phyloP scores from a whole-genome alignment of 1,284 basidiomycete genomes.

The Taiwanofungus camphoratus region DNA sequence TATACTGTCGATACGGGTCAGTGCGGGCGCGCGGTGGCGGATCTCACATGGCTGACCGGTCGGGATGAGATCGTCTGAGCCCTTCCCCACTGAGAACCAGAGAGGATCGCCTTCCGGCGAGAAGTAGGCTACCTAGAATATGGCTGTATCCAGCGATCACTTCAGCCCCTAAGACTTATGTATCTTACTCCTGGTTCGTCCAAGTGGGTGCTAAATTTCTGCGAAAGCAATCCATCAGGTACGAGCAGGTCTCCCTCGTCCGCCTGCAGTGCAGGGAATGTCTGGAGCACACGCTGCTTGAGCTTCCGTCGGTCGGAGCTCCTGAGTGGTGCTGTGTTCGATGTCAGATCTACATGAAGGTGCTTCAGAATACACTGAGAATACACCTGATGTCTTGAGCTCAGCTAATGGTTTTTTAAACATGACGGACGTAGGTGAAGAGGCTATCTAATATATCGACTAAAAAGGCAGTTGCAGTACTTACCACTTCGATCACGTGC shows the following conservation, averaged over 20 bases:
- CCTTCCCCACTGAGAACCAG: conserved; percentile 77
- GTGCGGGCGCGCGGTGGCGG: neutral
- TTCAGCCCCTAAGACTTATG: neutral
- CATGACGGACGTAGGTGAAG: too few species aligned
- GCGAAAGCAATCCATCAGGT: conserved; percentile 61
- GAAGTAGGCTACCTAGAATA: conserved; percentile 52
- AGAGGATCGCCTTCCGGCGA: conserved; percentile 69
- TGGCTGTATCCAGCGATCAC: neutral
- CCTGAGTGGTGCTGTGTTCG: conserved; percentile 49
- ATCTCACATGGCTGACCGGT: conserved; percentile 40
- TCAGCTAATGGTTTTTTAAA: conserved; percentile 70
- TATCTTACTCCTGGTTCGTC: conserved; percentile 56
- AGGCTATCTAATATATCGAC: too few species aligned
- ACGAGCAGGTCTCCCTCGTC: conserved; percentile 60
- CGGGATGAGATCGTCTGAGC: conserved; percentile 60
- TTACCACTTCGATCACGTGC: too few species aligned
- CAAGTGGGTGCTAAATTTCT: conserved; percentile 60
- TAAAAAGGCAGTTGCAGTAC: too few species aligned
- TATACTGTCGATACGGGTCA: conserved; percentile 41
- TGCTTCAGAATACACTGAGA: neutral
- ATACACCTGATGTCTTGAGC: conserved; percentile 58
- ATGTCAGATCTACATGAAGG: neutral
- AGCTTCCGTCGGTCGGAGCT: conserved; percentile 67
- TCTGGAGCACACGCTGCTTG: conserved; percentile 47
- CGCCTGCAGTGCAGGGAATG: conserved; percentile 36